These are phyloP conservation scores for Phascolomyces articulosus DNA, from an alignment of 371 early-diverging fungal genomes.

Conservation along the genomic window DNA sequence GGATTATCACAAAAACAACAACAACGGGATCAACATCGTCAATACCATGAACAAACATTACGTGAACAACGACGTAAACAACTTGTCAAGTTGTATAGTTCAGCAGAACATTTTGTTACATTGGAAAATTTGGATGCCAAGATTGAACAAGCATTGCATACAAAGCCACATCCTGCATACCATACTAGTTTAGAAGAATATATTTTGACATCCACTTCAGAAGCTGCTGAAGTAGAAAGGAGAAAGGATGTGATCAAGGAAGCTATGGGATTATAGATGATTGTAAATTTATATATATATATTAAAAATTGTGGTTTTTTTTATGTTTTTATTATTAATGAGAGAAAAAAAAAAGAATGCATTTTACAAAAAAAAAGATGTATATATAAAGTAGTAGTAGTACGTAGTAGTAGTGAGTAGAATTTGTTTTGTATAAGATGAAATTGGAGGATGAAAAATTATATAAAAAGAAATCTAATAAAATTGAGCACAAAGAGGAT, in stretches of 20 bases:
- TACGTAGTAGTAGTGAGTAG: too few relatives aligned
- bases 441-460: too few relatives aligned
- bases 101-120: slow-evolving; percentile 43
- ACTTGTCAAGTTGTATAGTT: slow-evolving; percentile 35
- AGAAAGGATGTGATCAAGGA: slow-evolving; percentile 43
- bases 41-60: slow-evolving; percentile 22
- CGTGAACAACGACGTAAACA: slow-evolving; percentile 31
- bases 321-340: not conserved
- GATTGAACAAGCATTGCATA: slow-evolving; percentile 31
- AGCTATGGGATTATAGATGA: slow-evolving; percentile 44
- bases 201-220: slow-evolving; percentile 25
- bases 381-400: not conserved
- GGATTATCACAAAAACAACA: slow-evolving; percentile 22
- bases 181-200: slow-evolving; percentile 34
- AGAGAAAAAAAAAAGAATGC: not conserved
- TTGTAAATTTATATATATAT: not conserved
- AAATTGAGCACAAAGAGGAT: slow-evolving; percentile 17
- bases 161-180: slow-evolving; percentile 21
- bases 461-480: not conserved
- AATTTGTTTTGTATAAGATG: not conserved
- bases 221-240: slow-evolving; percentile 37
- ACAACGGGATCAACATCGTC: slow-evolving; percentile 29
- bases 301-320: not conserved
- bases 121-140: slow-evolving; percentile 48
- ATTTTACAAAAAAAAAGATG: not conserved